Evolutionary conservation across 164 flowering plant genomes (phyloP), one percentile per base, ranked within the genome.

Genomic region (Piper betle): DNA sequence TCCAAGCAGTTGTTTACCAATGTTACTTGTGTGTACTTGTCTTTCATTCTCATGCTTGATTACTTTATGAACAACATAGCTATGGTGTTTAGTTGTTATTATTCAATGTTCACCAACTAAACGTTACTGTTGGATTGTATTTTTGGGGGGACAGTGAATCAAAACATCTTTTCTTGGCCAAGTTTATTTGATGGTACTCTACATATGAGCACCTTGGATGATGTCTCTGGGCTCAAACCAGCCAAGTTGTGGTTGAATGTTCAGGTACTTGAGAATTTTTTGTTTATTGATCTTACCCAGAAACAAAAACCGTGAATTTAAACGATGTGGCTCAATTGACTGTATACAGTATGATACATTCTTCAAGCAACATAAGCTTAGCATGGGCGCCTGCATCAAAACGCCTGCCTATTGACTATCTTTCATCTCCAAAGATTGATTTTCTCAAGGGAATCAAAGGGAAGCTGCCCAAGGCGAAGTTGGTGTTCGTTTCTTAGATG

Each of bases 391-490:
- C 70, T 11, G 59, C 72, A 8, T 0, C 58, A 52, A 73, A 60
- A 61, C 5, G 25, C 2, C 37, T 41, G 52, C 17, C 19, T 2
- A 63, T 84, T 8, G 58, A 70, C 53, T 85, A 76, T 72, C 64
- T 91, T 20, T 88, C 99, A 52, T 91, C 96, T 12, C 80, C 97
- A 3, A 97, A 94, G 66, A 74, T 88, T 7, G 83, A 75, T 6
- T 82, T 94, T 74, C 68, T 94, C 73, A 91, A 84, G 71, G 55
- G 62, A 64, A 59, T 94, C 15, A 71, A 39, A 4, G 69, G 69
- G 3, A 73, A 64, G 59, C 55, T 80, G 50, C 72, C 70, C 58
- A 77, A 50, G 60, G 79, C 87, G 50, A 91, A 83, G 76, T 78
- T 85, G 37, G 62, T 91, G 57, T 94, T 66, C 74, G 64, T 48